Percentiles rank a stretch among this genome's conserved stretches.
phyloP scores from a whole-genome alignment of 257 asterid genomes.

The Cruciata laevipes region DNA sequence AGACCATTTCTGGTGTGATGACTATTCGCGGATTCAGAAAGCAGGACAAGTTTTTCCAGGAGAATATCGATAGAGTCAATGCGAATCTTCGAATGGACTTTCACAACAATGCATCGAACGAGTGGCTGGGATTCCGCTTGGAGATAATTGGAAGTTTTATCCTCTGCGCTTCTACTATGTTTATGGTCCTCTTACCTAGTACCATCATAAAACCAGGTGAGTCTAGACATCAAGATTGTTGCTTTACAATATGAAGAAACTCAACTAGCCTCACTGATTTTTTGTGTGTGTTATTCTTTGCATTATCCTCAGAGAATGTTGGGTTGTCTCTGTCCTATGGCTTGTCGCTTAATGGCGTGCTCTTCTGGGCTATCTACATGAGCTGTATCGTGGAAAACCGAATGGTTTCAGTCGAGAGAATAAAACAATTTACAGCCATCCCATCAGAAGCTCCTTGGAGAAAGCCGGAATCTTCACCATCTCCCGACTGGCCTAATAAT shows the following conservation, averaged over 20 bases:
- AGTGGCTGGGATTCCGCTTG: conserved; percentile 77
- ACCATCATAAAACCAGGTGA: conserved; percentile 53
- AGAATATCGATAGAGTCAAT: conserved; percentile 44
- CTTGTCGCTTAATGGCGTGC: conserved; percentile 37
- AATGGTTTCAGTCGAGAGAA: conserved; percentile 81
- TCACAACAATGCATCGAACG: conserved; percentile 59
- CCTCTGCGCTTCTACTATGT: conserved; percentile 40
- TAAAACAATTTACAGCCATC: conserved; percentile 53
- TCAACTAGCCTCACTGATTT: not conserved
- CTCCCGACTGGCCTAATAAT: conserved; percentile 52
- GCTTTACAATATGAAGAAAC: not conserved
- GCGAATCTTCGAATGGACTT: conserved; percentile 50
- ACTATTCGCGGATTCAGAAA: conserved; percentile 62
- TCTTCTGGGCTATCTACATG: conserved; percentile 38
- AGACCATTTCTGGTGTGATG: conserved; percentile 56
- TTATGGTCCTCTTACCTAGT: conserved; percentile 53
- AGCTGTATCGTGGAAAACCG: conserved; percentile 49
- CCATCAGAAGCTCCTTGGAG: conserved; percentile 67
- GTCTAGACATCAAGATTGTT: not conserved
- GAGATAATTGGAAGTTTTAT: conserved; percentile 60
- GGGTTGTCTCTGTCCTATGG: conserved; percentile 74
- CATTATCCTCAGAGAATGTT: conserved; percentile 30
- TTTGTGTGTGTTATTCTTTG: conserved; percentile 3
- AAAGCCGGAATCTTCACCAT: conserved; percentile 23
- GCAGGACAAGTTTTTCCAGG: conserved; percentile 42